Conservation (phyloP, 257 asterid species). For the Penstemon eatonii region DNA sequence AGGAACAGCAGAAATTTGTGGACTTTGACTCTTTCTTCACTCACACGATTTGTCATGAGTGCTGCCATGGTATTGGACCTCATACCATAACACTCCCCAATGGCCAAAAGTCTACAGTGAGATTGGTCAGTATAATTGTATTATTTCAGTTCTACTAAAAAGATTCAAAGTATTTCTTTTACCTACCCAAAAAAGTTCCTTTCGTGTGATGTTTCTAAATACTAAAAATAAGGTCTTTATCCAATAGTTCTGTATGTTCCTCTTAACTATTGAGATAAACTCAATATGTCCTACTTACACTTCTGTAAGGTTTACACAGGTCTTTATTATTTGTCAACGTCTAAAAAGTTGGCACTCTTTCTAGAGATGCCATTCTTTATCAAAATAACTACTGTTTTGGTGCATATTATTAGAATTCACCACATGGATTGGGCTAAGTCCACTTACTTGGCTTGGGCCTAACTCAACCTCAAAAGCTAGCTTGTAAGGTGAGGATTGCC, state of each 20-base stretch:
- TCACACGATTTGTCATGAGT: conserved; percentile 92
- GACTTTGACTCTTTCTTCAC: conserved; percentile 92
- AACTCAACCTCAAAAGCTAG: too few species aligned
- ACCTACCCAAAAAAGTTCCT: background rate
- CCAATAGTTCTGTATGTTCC: background rate
- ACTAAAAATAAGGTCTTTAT: background rate
- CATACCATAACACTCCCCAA: conserved; percentile 82
- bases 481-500: too few species aligned
- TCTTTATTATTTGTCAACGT: background rate
- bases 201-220: background rate
- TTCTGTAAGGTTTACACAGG: background rate
- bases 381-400: background rate
- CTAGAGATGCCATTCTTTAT: background rate
- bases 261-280: background rate
- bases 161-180: background rate
- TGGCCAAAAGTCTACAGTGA: conserved; percentile 81
- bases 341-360: too few species aligned
- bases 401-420: too few species aligned
- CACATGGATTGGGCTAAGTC: too few species aligned
- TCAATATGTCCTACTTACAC: background rate
- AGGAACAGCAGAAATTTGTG: conserved; percentile 67
- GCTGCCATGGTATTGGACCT: conserved; percentile 99
- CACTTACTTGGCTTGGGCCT: too few species aligned
- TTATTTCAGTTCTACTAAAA: background rate
- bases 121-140: conserved; percentile 59